phyloP scores from a whole-genome alignment of 495 filamentous ascomycete species.

The Cryomyces minteri region DNA sequence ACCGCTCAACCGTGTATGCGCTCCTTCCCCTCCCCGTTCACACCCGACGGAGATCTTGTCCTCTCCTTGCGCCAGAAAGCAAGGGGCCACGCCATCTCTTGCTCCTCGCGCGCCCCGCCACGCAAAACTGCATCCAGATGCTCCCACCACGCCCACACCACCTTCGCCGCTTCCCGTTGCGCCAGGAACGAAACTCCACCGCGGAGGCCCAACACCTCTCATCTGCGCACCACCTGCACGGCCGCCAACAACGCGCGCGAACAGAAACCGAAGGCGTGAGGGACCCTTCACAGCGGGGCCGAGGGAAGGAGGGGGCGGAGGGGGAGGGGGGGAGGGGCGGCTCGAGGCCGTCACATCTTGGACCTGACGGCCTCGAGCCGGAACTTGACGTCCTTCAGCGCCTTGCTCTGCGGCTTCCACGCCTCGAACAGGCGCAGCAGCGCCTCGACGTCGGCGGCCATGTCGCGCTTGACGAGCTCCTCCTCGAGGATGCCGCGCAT shows the following conservation, averaged over 20 bases:
- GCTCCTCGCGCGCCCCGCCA: too few species aligned
- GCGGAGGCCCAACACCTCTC: not conserved
- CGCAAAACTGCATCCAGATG: too few species aligned
- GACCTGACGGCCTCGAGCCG: slow-evolving; percentile 80
- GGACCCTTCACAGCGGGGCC: slow-evolving; percentile 19
- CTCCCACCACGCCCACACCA: too few species aligned
- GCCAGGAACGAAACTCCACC: not conserved
- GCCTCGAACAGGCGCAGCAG: slow-evolving; percentile 77
- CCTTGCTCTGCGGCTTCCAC: slow-evolving; percentile 81
- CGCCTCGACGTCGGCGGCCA: slow-evolving; percentile 57
- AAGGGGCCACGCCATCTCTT: too few species aligned
- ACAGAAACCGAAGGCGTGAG: not conserved
- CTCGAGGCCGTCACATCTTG: slow-evolving; percentile 28
- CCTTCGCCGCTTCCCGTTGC: too few species aligned
- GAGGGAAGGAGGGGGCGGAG: too few species aligned
- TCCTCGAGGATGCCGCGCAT: slow-evolving; percentile 88
- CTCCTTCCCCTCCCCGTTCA: too few species aligned
- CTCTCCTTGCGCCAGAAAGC: too few species aligned
- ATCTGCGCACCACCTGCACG: not conserved
- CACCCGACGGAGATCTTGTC: too few species aligned
- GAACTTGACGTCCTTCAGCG: slow-evolving; percentile 90
- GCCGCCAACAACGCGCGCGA: not conserved
- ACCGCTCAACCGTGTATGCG: too few species aligned
- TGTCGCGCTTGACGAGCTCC: slow-evolving; percentile 66
- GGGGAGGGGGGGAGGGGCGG: too few species aligned